Evolutionary conservation across 495 filamentous ascomycete species (phyloP), one percentile per base, ranked within the genome.

Genomic region (Extremus antarcticus): DNA sequence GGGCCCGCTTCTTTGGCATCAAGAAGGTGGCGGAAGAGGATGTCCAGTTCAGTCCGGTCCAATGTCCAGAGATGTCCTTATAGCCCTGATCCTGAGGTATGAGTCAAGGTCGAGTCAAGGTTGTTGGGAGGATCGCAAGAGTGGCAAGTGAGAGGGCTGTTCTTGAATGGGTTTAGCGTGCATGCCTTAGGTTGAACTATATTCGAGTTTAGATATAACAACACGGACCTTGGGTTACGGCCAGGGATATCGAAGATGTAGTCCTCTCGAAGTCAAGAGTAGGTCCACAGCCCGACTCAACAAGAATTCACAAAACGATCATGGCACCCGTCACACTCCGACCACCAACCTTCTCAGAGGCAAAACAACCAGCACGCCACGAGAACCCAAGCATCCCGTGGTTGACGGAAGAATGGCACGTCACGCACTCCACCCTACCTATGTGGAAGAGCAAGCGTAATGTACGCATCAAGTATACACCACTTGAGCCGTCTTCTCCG

Each of bases 371-470:
- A 4, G 16, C 53, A 7, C 50, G 47, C 35, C 74, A 68, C 62
- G 59, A n/a, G 57, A 23, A 76, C 0, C 84, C 84, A 10, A 63
- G 77, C 20, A 74, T 79, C 50, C 60, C 70, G 41, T 88, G 77
- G 72, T 77, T 91, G 50, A 62, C 68, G 35, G 74, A 83, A 22
- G 85, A 81, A 50, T 90, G 86, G 87, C 71, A 80, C 63, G 84
- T 90, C 21, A 85, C 83, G 16, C 81, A 86, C 71, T 85, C 82
- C 11, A 89, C 83, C 29, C 80, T 92, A 1, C 76, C 79, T 20
- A 85, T 90, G 76, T 90, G 87, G 87, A 73, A 75, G 51, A 70
- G 70, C 25, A 77, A 79, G 40, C 80, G 78, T 63, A 89, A 90
- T 68, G 85, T 90, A 48, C 74, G 75, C 54, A 90, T 90, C 60